Conservation (phyloP, 495 filamentous ascomycete species). For the Aspergillus sclerotioniger region DNA sequence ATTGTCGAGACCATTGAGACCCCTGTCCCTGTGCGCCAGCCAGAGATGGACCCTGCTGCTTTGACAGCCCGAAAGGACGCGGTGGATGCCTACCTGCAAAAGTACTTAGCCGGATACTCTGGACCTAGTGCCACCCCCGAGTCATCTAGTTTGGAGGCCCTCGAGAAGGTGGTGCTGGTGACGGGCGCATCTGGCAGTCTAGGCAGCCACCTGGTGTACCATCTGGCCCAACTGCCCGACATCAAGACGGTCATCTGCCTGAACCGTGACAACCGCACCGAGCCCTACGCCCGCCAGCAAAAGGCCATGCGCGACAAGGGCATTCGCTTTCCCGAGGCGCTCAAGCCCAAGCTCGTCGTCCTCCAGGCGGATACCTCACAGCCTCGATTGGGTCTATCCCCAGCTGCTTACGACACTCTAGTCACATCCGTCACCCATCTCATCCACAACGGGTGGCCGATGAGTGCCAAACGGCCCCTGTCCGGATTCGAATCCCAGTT, state of each 20-base stretch:
- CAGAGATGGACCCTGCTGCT: too few species aligned
- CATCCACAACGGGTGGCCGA: conserved; percentile 58
- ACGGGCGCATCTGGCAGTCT: conserved; percentile 53
- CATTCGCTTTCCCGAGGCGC: conserved; percentile 24
- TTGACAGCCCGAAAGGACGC: too few species aligned
- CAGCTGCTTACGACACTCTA: conserved; percentile 36
- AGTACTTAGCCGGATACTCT: too few species aligned
- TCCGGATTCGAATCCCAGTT: conserved; percentile 49
- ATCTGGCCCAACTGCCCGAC: conserved; percentile 28
- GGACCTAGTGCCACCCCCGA: too few species aligned
- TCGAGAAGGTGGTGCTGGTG: too few species aligned
- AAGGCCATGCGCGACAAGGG: conserved; percentile 35
- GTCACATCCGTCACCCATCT: conserved; percentile 45
- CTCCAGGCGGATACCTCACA: conserved; percentile 41
- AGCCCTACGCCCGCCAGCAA: conserved; percentile 22
- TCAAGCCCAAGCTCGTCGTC: conserved; percentile 26
- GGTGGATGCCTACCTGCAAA: too few species aligned
- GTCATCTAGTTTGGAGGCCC: too few species aligned
- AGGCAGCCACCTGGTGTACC: conserved; percentile 42
- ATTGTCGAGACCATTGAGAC: too few species aligned
- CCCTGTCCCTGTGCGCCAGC: too few species aligned
- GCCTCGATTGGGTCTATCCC: conserved; percentile 44
- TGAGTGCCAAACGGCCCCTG: conserved; percentile 46
- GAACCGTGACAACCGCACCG: conserved; percentile 26
- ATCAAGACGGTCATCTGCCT: conserved; percentile 44